Conservation (phyloP, 148 eudicot species). For the Vaccinium vitisidaea region DNA sequence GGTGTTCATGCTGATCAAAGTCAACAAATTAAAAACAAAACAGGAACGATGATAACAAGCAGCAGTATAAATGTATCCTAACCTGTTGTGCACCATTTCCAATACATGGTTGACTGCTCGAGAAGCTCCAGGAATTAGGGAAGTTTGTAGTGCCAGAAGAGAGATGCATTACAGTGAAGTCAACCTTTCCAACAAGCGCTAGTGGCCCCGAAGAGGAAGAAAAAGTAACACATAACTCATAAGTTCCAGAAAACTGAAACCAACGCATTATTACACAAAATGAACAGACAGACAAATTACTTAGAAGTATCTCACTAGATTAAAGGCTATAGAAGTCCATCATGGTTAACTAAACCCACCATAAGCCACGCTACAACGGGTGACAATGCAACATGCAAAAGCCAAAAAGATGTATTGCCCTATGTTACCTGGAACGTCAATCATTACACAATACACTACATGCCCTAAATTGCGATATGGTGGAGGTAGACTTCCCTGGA, state of each 20-base stretch:
- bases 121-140: slow-evolving; percentile 58
- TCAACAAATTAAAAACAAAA: not conserved
- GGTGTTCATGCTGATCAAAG: slow-evolving; percentile 3
- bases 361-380: not conserved
- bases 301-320: not conserved
- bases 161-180: slow-evolving; percentile 93
- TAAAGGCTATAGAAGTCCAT: not conserved
- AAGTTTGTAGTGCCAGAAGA: slow-evolving; percentile 63
- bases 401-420: not conserved
- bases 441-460: not conserved
- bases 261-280: not conserved
- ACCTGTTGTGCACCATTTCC: slow-evolving; percentile 60
- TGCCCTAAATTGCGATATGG: not conserved
- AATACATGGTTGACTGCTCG: slow-evolving; percentile 67
- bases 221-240: not conserved
- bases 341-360: not conserved
- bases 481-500: not conserved
- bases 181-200: slow-evolving; percentile 94
- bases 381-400: not conserved
- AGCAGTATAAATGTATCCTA: slow-evolving; percentile 9
- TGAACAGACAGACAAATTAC: not conserved
- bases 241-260: not conserved
- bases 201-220: slow-evolving; percentile 10
- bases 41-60: slow-evolving; percentile 8
- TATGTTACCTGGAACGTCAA: not conserved